Evolutionary conservation across 2,329 filamentous ascomycete genomes (phyloP).

Genomic region (Xylariaceae sp.): DNA sequence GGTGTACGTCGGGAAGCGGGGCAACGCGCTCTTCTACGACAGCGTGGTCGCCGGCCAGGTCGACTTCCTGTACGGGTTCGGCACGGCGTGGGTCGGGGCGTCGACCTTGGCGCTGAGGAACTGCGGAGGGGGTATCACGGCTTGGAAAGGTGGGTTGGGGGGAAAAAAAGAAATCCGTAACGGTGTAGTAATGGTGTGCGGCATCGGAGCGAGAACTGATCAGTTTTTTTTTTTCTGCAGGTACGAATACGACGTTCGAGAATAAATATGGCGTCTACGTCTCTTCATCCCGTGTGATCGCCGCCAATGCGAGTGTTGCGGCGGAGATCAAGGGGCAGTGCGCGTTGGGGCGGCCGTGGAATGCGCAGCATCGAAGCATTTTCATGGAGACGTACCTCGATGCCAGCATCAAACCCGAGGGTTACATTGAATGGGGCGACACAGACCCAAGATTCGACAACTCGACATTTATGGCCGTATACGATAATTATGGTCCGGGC

Average conservation of each 20-base stretch:
- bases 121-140: conserved; percentile 64
- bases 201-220: no score
- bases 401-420: conserved; percentile 44
- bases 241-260: conserved; percentile 56
- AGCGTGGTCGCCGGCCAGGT: conserved; percentile 60
- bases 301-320: conserved; percentile 47
- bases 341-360: conserved; percentile 59
- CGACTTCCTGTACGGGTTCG: conserved; percentile 67
- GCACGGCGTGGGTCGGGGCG: conserved; percentile 56
- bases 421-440: conserved; percentile 50
- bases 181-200: no score
- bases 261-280: conserved; percentile 68
- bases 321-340: conserved; percentile 39
- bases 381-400: conserved; percentile 54
- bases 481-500: conserved; percentile 14
- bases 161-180: no score
- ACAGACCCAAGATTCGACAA: conserved; percentile 8
- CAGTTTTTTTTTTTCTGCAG: no score
- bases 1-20: conserved; percentile 63
- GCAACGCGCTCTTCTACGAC: conserved; percentile 60
- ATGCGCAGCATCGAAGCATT: conserved; percentile 51
- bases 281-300: conserved; percentile 46
- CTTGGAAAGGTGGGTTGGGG: no score
- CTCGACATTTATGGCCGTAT: conserved; percentile 18
- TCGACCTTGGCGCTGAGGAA: conserved; percentile 50